Evolutionary conservation across 495 filamentous ascomycete genomes (phyloP).

Genomic region (Lasiosphaeriaceae sp.): DNA sequence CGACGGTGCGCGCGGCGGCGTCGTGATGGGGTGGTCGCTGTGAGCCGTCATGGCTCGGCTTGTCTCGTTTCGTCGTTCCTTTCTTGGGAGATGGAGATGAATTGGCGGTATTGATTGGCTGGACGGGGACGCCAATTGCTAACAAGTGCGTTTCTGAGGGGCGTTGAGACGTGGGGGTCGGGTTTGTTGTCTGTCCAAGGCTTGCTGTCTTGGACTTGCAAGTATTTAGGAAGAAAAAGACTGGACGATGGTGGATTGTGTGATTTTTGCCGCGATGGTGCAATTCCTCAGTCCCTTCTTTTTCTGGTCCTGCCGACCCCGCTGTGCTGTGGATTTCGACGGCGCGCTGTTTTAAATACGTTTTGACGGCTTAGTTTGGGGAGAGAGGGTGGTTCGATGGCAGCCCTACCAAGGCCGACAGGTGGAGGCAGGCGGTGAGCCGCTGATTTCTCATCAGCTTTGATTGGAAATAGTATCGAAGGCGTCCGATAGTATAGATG

Average conservation of each 20-base stretch:
- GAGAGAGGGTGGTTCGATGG: not conserved
- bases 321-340: not conserved
- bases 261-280: conserved; percentile 16
- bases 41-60: conserved; percentile 34
- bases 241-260: conserved; percentile 3
- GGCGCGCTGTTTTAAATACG: conserved; percentile 12
- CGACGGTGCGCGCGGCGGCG: conserved; percentile 39
- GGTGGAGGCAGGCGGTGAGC: not conserved
- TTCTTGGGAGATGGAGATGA: not conserved
- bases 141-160: not conserved
- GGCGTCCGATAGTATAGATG: not conserved
- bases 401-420: not conserved
- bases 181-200: not conserved
- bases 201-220: not conserved
- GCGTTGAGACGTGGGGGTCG: not conserved
- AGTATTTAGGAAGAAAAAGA: not conserved
- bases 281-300: conserved; percentile 6
- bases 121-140: not conserved
- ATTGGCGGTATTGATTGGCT: not conserved
- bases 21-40: conserved; percentile 38
- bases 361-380: not conserved
- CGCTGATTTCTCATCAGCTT: not conserved
- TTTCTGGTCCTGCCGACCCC: not conserved
- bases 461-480: not conserved
- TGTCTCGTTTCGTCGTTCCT: no score